Evolutionary conservation across 2,329 filamentous ascomycete species (phyloP), one percentile per base, ranked within the genome.

Genomic region (Didymellaceae sp.): DNA sequence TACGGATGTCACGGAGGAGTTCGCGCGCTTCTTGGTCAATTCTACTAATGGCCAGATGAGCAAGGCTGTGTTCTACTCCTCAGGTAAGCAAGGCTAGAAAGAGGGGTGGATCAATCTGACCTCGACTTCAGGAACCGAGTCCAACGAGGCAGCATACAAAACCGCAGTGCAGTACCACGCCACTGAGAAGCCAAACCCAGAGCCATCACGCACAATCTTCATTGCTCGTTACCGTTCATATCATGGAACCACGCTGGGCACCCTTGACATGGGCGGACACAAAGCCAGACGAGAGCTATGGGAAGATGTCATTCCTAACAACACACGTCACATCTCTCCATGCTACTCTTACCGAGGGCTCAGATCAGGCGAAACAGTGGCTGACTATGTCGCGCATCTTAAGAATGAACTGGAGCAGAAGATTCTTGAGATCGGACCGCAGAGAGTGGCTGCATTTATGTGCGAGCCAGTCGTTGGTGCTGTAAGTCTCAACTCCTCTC

Each of bases 401-500:
- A 82, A 82, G 0, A 68, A 78, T 3, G 87, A 91, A 65, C 75
- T 93, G 1, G 87, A 90, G 6, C 77, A 73, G 2, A 85, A 89
- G 57, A 90, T 92, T 55, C 76, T 80, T 51, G 40, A 54, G 3
- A 66, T 89, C 0, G 88, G 87, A 0, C 81, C 87, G 0, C 78
- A 84, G 0, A 87, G 77, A 0, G 86, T 91, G 1, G 87, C 84
- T 44, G 88, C 86, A 0, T 90, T 92, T 62, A 78, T 91, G 18
- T 85, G 86, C 1, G 89, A 92, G 69, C 86, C 88, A 0, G 80
- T 92, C 1, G 87, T 88, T 11, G 87, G 88, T 3, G 85, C 87
- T 5, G 82, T 88, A 78, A 72, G 80, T 54, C 24, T 10, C 5
- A 17, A 18, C 1, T 24, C 11, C 11, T n/a, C 1, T 24, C 10